Evolutionary conservation across 2,329 filamentous ascomycete species (phyloP).

Genomic region (Thermochaetoides dissita): DNA sequence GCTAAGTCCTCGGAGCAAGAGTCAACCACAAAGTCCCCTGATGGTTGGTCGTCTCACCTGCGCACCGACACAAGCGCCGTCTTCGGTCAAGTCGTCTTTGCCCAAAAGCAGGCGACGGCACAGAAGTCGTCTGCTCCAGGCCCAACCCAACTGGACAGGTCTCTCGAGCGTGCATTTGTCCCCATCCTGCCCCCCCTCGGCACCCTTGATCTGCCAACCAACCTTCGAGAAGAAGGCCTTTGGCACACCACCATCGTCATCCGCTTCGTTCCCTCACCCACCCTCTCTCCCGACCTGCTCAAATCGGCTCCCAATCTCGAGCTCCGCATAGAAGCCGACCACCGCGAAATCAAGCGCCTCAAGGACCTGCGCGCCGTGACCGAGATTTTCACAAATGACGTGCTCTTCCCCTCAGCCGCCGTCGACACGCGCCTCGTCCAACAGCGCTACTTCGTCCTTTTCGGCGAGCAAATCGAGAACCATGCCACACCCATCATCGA

Average conservation of each 20-base stretch:
- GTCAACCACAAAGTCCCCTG: too few species aligned
- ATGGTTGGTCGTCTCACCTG: constrained; percentile 11
- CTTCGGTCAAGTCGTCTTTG: constrained; percentile 39
- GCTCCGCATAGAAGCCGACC: constrained; percentile 22
- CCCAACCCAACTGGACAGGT: constrained; percentile 7
- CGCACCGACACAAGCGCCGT: constrained; percentile 24
- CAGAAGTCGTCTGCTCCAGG: not conserved
- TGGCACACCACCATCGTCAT: constrained; percentile 27
- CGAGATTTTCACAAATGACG: constrained; percentile 25
- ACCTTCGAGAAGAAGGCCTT: constrained; percentile 17
- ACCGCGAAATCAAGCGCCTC: constrained; percentile 20
- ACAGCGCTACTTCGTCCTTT: constrained; percentile 20
- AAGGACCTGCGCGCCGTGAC: constrained; percentile 26
- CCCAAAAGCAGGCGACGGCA: not conserved
- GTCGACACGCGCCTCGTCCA: constrained; percentile 37
- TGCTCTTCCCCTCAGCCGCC: constrained; percentile 30
- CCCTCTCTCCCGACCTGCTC: constrained; percentile 1
- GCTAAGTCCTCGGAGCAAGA: too few species aligned
- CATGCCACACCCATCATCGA: constrained; percentile 23
- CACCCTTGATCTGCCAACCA: constrained; percentile 26
- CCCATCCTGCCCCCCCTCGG: constrained; percentile 34
- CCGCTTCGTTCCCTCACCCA: constrained; percentile 29
- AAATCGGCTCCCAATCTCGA: constrained; percentile 22
- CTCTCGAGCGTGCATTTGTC: constrained; percentile 25
- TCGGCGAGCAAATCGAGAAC: constrained; percentile 13